phyloP scores from a whole-genome alignment of 73 alveolate species.

The Blepharisma japonicum region DNA sequence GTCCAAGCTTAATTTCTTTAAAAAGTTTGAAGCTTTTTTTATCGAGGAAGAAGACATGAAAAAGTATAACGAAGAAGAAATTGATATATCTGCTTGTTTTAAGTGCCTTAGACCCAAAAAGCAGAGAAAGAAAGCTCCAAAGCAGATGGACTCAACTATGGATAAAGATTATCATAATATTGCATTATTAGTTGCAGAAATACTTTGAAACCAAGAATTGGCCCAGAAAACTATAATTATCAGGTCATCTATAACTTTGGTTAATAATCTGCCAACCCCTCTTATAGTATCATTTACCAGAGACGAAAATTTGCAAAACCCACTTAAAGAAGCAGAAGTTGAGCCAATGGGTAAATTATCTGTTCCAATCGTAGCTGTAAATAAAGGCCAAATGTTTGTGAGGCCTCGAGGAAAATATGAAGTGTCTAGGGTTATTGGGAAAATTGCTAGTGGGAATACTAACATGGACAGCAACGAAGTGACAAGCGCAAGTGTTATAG shows the following conservation, averaged over 20 bases:
- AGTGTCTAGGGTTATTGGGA: background rate
- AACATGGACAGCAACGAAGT: background rate
- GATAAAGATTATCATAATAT: background rate
- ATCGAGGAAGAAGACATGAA: constrained; percentile 11
- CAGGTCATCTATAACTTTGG: constrained; percentile 1
- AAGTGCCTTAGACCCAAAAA: constrained; percentile 10
- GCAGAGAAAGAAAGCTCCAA: background rate
- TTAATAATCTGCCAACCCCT: background rate
- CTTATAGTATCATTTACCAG: background rate
- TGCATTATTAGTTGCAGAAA: background rate
- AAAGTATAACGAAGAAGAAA: background rate
- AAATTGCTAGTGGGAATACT: background rate
- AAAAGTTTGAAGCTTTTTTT: background rate
- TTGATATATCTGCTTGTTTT: background rate
- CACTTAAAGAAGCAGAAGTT: background rate
- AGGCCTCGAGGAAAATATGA: background rate
- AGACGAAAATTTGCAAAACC: background rate
- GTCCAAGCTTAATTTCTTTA: background rate
- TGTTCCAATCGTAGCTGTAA: background rate
- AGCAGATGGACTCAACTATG: background rate
- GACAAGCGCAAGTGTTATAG: background rate
- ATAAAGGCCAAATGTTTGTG: background rate
- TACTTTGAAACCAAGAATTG: constrained; percentile 15
- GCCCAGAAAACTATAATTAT: background rate
- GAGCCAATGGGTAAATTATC: background rate